These are phyloP conservation scores for Plectranthus barbatus DNA, from an alignment of 257 asterid species.

Conservation along the genomic window DNA sequence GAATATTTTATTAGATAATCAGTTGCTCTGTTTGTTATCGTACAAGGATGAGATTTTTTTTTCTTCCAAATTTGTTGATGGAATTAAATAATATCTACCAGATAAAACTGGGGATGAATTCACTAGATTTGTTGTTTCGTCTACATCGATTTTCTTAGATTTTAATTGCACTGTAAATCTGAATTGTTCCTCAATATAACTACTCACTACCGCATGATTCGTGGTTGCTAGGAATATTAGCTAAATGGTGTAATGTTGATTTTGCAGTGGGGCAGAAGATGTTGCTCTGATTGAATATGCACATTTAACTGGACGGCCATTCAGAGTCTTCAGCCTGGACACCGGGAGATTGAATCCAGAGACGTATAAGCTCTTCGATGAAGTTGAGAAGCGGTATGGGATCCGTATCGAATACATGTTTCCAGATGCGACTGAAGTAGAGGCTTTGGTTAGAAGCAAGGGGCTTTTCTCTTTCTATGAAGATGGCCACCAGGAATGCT, in stretches of 20 bases:
- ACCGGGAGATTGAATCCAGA: conserved; percentile 86
- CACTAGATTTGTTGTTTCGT: background rate
- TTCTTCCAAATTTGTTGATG: too few species aligned
- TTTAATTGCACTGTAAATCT: too few species aligned
- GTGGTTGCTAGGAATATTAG: background rate
- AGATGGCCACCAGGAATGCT: conserved; percentile 93
- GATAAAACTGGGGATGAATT: background rate
- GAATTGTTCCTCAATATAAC: background rate
- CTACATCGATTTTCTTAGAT: background rate
- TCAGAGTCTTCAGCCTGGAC: conserved; percentile 79
- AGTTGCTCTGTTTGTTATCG: background rate
- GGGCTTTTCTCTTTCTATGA: conserved; percentile 87
- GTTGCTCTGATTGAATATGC: conserved; percentile 89
- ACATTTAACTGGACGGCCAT: conserved; percentile 68
- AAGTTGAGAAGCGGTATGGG: conserved; percentile 66
- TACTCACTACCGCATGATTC: too few species aligned
- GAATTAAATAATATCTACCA: too few species aligned
- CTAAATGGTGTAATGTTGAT: conserved; percentile 7
- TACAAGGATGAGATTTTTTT: too few species aligned
- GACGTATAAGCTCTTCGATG: conserved; percentile 61
- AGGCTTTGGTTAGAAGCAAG: conserved; percentile 64
- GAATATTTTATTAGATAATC: background rate
- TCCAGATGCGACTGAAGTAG: conserved; percentile 75
- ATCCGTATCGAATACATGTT: conserved; percentile 83
- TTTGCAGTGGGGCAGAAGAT: conserved; percentile 89